Conservation (phyloP, 768 basidiomycete genomes). For the Russula griseocarnosa region DNA sequence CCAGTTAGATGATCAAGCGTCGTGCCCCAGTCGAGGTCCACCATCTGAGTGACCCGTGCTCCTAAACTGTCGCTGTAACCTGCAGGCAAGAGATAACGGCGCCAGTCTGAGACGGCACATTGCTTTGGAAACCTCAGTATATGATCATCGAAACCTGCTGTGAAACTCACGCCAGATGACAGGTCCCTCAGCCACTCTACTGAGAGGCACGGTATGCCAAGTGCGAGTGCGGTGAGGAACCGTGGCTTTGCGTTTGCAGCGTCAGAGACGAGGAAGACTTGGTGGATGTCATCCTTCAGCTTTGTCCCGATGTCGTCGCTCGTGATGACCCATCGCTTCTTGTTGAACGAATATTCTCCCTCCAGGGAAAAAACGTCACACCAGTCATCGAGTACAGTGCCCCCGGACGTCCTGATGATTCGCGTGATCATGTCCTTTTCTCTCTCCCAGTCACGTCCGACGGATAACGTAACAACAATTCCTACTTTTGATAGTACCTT, state of each 20-base stretch:
- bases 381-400: constrained; percentile 61
- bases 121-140: constrained; percentile 10
- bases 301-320: constrained; percentile 47
- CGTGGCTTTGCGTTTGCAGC: constrained; percentile 69
- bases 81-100: constrained; percentile 51
- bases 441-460: constrained; percentile 37
- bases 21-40: constrained; percentile 50
- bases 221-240: constrained; percentile 73
- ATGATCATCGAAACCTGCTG: not conserved
- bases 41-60: constrained; percentile 44
- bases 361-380: constrained; percentile 51
- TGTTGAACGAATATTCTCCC: constrained; percentile 42
- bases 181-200: constrained; percentile 50
- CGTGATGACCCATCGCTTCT: constrained; percentile 52
- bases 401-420: constrained; percentile 50
- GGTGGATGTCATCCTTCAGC: constrained; percentile 43
- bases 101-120: constrained; percentile 50
- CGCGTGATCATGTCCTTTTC: constrained; percentile 43
- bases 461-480: constrained; percentile 54
- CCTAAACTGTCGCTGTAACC: constrained; percentile 44
- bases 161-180: constrained; percentile 33
- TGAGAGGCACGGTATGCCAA: constrained; percentile 80
- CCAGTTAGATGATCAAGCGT: constrained; percentile 49
- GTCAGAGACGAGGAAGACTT: constrained; percentile 66
- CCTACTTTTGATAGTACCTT: constrained; percentile 45